Evolutionary conservation across 768 basidiomycete species (phyloP).

Genomic region (Auricularia sp.): DNA sequence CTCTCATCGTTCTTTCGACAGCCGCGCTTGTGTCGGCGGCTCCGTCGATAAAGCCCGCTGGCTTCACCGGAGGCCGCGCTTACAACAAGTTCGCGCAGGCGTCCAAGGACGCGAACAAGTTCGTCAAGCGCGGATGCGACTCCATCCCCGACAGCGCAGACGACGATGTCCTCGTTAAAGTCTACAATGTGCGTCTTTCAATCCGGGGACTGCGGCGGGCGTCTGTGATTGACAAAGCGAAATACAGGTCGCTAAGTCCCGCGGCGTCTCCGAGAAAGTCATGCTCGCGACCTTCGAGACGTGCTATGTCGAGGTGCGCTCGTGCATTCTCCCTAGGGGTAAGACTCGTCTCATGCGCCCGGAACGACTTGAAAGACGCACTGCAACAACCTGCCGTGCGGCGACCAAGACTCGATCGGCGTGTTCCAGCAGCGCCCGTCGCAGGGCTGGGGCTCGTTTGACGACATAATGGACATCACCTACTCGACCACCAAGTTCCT

Average conservation of each 20-base stretch:
- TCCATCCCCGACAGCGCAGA: not conserved
- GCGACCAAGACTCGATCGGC: slow-evolving; percentile 1
- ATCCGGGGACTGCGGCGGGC: not conserved
- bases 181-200: not conserved
- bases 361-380: not conserved
- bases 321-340: not conserved
- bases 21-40: not conserved
- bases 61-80: not conserved
- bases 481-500: not conserved
- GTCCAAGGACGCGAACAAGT: not conserved
- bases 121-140: not conserved
- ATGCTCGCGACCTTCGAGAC: not conserved
- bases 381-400: slow-evolving; percentile 1
- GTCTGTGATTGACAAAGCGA: not conserved
- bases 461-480: not conserved
- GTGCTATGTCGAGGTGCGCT: not conserved
- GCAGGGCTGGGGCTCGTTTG: not conserved
- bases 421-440: slow-evolving; percentile 2
- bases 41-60: not conserved
- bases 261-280: not conserved
- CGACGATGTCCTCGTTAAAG: not conserved
- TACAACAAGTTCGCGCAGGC: not conserved
- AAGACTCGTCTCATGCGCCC: too few species aligned
- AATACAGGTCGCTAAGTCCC: not conserved
- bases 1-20: not conserved